Percentiles rank a stretch among this genome's conserved stretches.
Conservation (phyloP, 129 eudicot genomes). For the Flaveria brownii region DNA sequence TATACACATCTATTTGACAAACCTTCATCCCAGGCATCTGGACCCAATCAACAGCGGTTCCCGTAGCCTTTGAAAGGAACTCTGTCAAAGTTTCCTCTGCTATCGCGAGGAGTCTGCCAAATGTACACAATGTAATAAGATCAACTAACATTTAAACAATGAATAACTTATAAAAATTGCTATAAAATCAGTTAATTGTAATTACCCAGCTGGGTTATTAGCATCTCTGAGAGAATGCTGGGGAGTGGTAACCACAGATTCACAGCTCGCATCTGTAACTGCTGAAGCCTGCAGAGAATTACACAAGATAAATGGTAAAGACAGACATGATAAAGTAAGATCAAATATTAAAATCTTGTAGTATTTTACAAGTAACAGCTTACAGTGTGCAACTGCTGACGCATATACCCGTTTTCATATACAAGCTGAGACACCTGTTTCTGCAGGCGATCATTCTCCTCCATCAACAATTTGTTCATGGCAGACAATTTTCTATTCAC, state of each 20-base stretch:
- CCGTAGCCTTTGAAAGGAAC: constrained; percentile 99
- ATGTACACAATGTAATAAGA: constrained; percentile 17
- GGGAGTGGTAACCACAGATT: constrained; percentile 82
- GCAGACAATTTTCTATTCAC: constrained; percentile 82
- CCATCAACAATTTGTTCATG: constrained; percentile 93
- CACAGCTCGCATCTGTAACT: constrained; percentile 73
- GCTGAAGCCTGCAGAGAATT: constrained; percentile 55
- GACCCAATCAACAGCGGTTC: constrained; percentile 99
- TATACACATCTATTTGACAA: neutral
- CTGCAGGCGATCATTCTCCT: constrained; percentile 95
- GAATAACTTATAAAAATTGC: neutral
- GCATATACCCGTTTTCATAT: constrained; percentile 81
- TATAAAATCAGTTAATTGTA: neutral
- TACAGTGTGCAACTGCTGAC: constrained; percentile 81
- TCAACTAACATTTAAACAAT: neutral
- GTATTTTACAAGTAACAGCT: constrained; percentile 14
- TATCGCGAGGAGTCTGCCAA: constrained; percentile 78
- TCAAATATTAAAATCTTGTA: neutral
- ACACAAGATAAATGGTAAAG: neutral
- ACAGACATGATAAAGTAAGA: neutral
- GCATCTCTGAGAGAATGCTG: constrained; percentile 88
- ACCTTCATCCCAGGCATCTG: constrained; percentile 99
- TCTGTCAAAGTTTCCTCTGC: constrained; percentile 97
- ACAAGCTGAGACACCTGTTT: constrained; percentile 96
- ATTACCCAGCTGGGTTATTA: constrained; percentile 93